Percentiles rank a stretch among this genome's conserved stretches.
Evolutionary conservation across 2,329 filamentous ascomycete genomes (phyloP).

Genomic region (Fusarium albosuccineum): DNA sequence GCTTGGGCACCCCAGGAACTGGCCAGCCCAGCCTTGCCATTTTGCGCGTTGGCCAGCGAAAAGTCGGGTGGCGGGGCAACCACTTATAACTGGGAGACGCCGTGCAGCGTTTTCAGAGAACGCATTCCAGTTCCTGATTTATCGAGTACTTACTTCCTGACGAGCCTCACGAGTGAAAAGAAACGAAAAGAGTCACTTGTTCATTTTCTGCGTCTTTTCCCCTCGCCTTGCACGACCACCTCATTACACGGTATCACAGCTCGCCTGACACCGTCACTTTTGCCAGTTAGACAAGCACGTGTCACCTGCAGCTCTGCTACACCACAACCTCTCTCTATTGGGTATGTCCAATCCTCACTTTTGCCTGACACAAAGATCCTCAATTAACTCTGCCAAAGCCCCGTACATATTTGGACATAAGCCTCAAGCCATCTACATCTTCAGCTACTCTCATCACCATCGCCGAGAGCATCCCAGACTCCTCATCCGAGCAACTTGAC

Average conservation of each 20-base stretch:
- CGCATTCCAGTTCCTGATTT: constrained; percentile 30
- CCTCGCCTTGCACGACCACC: too few species aligned
- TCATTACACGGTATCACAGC: constrained; percentile 2
- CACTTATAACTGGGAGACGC: constrained; percentile 52
- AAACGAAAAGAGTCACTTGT: too few species aligned
- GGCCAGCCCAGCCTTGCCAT: constrained; percentile 51
- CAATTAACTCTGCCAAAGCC: neutral
- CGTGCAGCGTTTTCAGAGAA: constrained; percentile 9
- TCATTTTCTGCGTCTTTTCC: too few species aligned
- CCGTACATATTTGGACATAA: neutral
- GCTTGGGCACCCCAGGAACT: too few species aligned
- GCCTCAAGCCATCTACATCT: neutral
- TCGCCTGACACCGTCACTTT: constrained; percentile 2
- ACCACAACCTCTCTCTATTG: neutral
- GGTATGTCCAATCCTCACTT: neutral
- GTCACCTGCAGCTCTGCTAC: constrained; percentile 9
- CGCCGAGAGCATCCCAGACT: too few species aligned
- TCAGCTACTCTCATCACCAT: too few species aligned
- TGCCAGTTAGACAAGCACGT: constrained; percentile 25
- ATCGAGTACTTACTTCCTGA: constrained; percentile 7
- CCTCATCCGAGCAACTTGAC: neutral
- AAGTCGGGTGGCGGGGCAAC: constrained; percentile 64
- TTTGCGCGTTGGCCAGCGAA: constrained; percentile 48
- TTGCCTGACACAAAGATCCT: neutral
- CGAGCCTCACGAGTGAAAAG: too few species aligned